These are phyloP conservation scores for Solioccasus polychromus DNA, from an alignment of 768 basidiomycete species.

Conservation along the genomic window DNA sequence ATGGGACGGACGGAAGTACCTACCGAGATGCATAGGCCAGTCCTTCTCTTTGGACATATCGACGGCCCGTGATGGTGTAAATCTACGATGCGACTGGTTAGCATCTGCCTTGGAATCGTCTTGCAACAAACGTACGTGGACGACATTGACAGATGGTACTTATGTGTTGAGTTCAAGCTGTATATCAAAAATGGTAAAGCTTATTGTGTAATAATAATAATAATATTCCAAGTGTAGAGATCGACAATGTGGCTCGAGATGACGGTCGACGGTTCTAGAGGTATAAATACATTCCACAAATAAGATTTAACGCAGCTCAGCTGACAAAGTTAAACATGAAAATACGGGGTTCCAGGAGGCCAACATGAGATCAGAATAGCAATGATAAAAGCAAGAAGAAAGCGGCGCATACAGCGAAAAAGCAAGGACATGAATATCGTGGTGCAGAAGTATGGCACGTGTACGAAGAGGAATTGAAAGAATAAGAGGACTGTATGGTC, in stretches of 20 bases:
- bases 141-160: conserved; percentile 14
- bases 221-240: too few species aligned
- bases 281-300: conserved; percentile 1
- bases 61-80: conserved; percentile 52
- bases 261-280: neutral
- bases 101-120: neutral
- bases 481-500: conserved; percentile 7
- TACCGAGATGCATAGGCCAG: conserved; percentile 69
- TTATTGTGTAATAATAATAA: neutral
- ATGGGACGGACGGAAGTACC: conserved; percentile 13
- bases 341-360: conserved; percentile 5
- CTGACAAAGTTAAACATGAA: conserved; percentile 9
- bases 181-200: conserved; percentile 6
- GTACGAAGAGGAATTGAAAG: too few species aligned
- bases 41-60: conserved; percentile 69
- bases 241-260: too few species aligned
- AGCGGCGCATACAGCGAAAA: conserved; percentile 13
- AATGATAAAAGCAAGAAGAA: conserved; percentile 13
- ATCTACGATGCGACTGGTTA: conserved; percentile 36
- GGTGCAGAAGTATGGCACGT: conserved; percentile 10
- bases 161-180: neutral
- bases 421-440: conserved; percentile 12
- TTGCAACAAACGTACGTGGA: conserved; percentile 21
- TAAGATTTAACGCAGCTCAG: conserved; percentile 9
- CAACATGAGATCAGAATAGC: conserved; percentile 4